A percentile compares a stretch with the other conserved stretches of the same genome.
These are phyloP conservation scores for Fusarium robinianum DNA, from an alignment of 2,329 filamentous ascomycete genomes.

Conservation along the genomic window DNA sequence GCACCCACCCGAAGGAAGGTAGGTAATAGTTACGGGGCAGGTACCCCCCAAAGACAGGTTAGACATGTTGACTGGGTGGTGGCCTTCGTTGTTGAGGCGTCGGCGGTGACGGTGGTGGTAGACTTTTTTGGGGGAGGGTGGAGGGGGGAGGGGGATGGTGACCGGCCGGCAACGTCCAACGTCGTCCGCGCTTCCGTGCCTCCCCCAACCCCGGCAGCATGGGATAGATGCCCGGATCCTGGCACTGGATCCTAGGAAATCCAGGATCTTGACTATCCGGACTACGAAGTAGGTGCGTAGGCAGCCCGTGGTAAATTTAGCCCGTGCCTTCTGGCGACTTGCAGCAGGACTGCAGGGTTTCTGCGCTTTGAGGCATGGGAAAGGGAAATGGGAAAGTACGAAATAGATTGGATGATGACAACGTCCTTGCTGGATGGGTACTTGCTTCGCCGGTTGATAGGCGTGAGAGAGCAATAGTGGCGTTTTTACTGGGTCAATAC, in stretches of 20 bases:
- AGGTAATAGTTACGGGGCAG: too few relatives aligned
- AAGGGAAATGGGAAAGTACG: constrained; percentile 8
- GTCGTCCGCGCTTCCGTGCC: constrained; percentile 20
- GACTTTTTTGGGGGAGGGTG: constrained; percentile 10
- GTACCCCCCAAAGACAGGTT: constrained; percentile 18
- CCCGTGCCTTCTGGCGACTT: constrained; percentile 18
- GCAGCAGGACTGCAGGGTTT: constrained; percentile 13
- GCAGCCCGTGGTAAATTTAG: constrained; percentile 24
- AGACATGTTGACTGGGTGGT: constrained; percentile 20
- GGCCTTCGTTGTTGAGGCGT: constrained; percentile 13
- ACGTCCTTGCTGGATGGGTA: too few relatives aligned
- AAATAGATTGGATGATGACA: constrained; percentile 10
- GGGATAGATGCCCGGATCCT: too few relatives aligned
- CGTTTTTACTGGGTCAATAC: too few relatives aligned
- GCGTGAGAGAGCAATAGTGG: too few relatives aligned
- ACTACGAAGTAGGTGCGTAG: constrained; percentile 5
- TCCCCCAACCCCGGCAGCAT: constrained; percentile 10
- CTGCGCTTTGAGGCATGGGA: constrained; percentile 11
- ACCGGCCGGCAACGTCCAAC: constrained; percentile 32
- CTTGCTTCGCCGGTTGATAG: too few relatives aligned
- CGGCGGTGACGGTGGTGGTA: constrained; percentile 21
- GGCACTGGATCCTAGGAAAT: too few relatives aligned
- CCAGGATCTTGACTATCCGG: constrained; percentile 11
- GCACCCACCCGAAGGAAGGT: constrained; percentile 17
- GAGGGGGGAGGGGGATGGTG: neutral